Base-by-base conservation (phyloP, 345 rosid species). In the Melaleuca alternifolia region DNA sequence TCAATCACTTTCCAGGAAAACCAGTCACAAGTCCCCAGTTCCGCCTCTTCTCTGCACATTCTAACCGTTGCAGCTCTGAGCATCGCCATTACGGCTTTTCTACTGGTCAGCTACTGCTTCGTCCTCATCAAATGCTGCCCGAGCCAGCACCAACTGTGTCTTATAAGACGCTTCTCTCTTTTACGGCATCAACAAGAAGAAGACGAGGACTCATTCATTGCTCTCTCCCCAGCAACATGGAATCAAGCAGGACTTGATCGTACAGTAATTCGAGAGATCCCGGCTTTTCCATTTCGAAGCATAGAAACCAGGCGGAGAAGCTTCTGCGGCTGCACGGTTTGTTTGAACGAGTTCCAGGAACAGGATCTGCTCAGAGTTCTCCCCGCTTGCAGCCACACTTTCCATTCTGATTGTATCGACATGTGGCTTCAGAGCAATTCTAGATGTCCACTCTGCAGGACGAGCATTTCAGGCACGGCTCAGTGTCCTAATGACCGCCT, bases 381-480 rank as follows among this genome's bases (percentile, higher is more conserved):
- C 56, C 97, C 97, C 21, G 90, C 87, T 41, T 95, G 96, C 87
- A 82, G 89, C 83, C 97, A 93, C n/a, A 83, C 89, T 10, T 94
- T 94, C 87, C 97, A 94, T 86, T 88, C 93, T 11, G 94, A 92
- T 75, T 95, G 97, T 87, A 93, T 95, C 51, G 94, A 93, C 62
- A 83, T 92, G 11, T 93, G 96, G 97, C 90, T 95, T 41, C 94
- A 93, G 56, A 86, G 90, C 83, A 93, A 92, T 84, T 84, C 91
- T 21, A 93, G 93, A 83, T 95, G 97, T 87, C 97, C 97, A 3
- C 93, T 94, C 57, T 93, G 97, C 85, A 89, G 95, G 83, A 89
- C 89, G 46, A 89, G 92, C 91, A 91, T 94, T 90, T 91, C 93
- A 6, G 93, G 95, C 30, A 51, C 87, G 10, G 56, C 88, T 8